Conservation (phyloP, 2,329 filamentous ascomycete species). For the Verticillium klebahnii region DNA sequence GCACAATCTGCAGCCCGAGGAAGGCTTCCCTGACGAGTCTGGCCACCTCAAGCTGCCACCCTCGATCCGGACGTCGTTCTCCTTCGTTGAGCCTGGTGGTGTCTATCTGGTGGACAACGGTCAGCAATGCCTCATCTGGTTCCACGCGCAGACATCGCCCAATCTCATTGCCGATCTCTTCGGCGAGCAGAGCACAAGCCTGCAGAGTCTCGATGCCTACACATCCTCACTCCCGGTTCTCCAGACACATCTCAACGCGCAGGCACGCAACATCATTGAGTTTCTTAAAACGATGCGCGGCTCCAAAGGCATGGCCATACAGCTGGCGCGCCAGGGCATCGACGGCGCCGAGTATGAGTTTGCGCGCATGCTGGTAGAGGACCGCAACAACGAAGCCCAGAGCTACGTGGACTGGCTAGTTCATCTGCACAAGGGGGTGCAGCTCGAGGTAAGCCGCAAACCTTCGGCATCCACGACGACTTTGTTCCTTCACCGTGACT, state of each 20-base stretch:
- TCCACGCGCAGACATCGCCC: conserved; percentile 87
- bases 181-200: conserved; percentile 64
- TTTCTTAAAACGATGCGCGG: conserved; percentile 77
- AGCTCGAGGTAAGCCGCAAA: conserved; percentile 67
- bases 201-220: conserved; percentile 78
- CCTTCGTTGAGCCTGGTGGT: conserved; percentile 84
- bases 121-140: conserved; percentile 85
- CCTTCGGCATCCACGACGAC: neutral
- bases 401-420: conserved; percentile 99
- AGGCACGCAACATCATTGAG: conserved; percentile 89
- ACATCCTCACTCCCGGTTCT: conserved; percentile 75
- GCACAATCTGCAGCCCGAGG: conserved; percentile 80
- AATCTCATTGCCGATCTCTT: conserved; percentile 90
- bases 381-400: conserved; percentile 95
- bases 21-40: conserved; percentile 90
- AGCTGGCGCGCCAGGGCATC: conserved; percentile 85
- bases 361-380: conserved; percentile 83
- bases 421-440: conserved; percentile 87
- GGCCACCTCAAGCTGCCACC: conserved; percentile 84
- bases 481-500: neutral
- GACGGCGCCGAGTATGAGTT: conserved; percentile 98
- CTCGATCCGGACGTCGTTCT: conserved; percentile 76
- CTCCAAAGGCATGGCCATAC: conserved; percentile 82
- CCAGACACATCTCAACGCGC: conserved; percentile 88
- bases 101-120: conserved; percentile 95